Evolutionary conservation across 805 yeast species (phyloP).

Genomic region (Yarrowia sp.): DNA sequence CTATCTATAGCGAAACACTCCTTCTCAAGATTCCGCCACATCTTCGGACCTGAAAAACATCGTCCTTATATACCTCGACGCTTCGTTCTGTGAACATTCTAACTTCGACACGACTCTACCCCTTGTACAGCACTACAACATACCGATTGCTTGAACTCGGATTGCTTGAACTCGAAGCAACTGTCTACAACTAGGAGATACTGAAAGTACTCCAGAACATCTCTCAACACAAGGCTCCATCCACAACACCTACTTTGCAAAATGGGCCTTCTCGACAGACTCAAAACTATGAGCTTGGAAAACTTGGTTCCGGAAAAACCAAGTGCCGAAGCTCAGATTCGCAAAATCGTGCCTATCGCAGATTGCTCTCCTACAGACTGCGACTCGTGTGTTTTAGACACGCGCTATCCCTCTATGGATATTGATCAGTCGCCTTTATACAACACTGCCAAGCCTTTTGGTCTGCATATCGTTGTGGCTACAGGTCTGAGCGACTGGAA

Average conservation of each 20-base stretch:
- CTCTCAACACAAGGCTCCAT: not conserved
- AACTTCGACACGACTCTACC: no score
- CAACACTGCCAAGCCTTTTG: slow-evolving; percentile 67
- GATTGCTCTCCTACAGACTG: slow-evolving; percentile 52
- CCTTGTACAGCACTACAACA: no score
- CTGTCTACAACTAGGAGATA: no score
- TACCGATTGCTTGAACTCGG: no score
- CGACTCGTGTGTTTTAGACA: slow-evolving; percentile 46
- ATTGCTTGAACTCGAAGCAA: not conserved
- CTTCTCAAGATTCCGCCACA: not conserved
- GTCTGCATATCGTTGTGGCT: slow-evolving; percentile 71
- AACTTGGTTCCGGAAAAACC: not conserved
- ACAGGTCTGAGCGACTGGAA: slow-evolving; percentile 86
- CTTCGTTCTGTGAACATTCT: not conserved
- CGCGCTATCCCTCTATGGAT: slow-evolving; percentile 51
- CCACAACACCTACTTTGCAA: not conserved
- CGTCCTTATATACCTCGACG: no score
- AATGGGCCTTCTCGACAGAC: slow-evolving; percentile 1
- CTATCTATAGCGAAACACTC: no score
- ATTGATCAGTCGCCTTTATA: slow-evolving; percentile 49
- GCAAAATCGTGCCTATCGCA: slow-evolving; percentile 45
- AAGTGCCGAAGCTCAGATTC: slow-evolving; percentile 32
- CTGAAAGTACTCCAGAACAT: not conserved
- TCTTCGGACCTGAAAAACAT: not conserved
- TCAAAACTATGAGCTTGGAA: not conserved